Evolutionary conservation across 2,329 filamentous ascomycete genomes (phyloP).

Genomic region (Clonostachys rhizophaga): DNA sequence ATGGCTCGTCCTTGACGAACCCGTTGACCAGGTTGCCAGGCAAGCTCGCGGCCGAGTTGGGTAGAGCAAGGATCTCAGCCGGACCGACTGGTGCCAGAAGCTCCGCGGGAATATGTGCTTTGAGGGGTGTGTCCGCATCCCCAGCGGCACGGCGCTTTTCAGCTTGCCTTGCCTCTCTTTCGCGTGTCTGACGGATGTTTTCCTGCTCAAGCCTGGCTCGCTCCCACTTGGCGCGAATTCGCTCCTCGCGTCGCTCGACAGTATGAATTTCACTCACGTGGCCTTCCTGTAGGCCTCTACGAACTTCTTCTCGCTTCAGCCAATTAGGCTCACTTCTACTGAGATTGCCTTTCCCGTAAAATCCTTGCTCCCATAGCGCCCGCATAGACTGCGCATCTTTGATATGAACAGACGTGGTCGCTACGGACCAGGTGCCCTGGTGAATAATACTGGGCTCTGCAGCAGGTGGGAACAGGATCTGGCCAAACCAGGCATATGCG

Average conservation of each 20-base stretch:
- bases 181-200: constrained; percentile 66
- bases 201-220: constrained; percentile 84
- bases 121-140: constrained; percentile 3
- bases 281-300: constrained; percentile 56
- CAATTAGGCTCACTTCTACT: constrained; percentile 95
- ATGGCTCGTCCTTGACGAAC: not conserved
- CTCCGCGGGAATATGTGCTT: not conserved
- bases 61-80: constrained; percentile 41
- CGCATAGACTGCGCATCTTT: constrained; percentile 71
- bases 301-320: constrained; percentile 76
- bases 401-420: constrained; percentile 80
- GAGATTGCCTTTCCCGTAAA: constrained; percentile 90
- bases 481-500: constrained; percentile 70
- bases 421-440: constrained; percentile 72
- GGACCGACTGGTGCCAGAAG: constrained; percentile 37
- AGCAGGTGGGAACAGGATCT: constrained; percentile 62
- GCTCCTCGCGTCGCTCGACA: constrained; percentile 69
- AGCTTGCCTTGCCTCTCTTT: constrained; percentile 34
- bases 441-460: constrained; percentile 62
- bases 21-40: no score
- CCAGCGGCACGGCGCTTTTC: constrained; percentile 5
- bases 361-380: constrained; percentile 92
- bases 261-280: constrained; percentile 83
- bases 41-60: constrained; percentile 46
- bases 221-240: constrained; percentile 83